These are phyloP conservation scores for Fraxinus excelsior DNA, from an alignment of 257 asterid species.

Conservation along the genomic window DNA sequence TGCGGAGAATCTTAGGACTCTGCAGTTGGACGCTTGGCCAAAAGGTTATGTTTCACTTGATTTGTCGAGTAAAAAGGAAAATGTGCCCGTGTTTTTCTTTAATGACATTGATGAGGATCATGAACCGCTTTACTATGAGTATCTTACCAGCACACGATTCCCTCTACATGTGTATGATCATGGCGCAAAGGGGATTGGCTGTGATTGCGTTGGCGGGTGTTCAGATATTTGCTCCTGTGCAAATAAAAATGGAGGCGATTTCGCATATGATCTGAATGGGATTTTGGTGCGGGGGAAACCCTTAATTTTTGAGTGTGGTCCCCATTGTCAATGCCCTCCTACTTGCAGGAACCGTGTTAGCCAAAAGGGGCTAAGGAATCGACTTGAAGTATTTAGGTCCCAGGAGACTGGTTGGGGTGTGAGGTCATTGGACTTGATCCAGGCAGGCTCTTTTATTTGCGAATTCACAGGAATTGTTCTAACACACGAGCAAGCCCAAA, in stretches of 20 bases:
- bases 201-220: conserved; percentile 45
- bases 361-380: conserved; percentile 47
- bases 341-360: conserved; percentile 47
- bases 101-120: conserved; percentile 46
- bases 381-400: conserved; percentile 52
- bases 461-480: conserved; percentile 52
- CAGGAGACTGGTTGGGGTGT: conserved; percentile 62
- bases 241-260: conserved; percentile 45
- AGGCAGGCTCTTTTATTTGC: conserved; percentile 54
- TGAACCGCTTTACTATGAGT: conserved; percentile 45
- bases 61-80: conserved; percentile 43
- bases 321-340: conserved; percentile 45
- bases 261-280: conserved; percentile 46
- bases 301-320: conserved; percentile 46
- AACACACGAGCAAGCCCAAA: conserved; percentile 47
- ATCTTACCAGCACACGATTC: conserved; percentile 31
- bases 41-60: conserved; percentile 46
- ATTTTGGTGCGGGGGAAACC: conserved; percentile 48
- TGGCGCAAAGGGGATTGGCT: conserved; percentile 30
- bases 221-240: conserved; percentile 43
- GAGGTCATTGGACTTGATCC: conserved; percentile 53
- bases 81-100: conserved; percentile 44
- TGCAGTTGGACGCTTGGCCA: conserved; percentile 40
- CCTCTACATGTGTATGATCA: conserved; percentile 31
- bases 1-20: conserved; percentile 38